Evolutionary conservation across 148 eudicot species (phyloP), one percentile per base, ranked within the genome.

Genomic region (Rhododendron mucronatum): DNA sequence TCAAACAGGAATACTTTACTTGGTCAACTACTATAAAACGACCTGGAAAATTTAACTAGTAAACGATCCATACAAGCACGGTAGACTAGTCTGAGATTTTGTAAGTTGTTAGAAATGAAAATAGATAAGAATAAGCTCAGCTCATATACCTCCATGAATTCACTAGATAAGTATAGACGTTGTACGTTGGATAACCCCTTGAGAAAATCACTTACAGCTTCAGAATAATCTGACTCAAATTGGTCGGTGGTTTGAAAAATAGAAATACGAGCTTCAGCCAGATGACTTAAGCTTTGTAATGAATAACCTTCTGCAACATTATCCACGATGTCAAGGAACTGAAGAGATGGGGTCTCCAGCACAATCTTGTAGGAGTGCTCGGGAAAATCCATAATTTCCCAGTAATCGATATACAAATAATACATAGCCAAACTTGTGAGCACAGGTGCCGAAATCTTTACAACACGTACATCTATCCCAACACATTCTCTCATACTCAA

Each of bases 261-360:
- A n/a, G 51, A 67, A 41, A 74, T 82, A 80, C 13, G 88, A 79
- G 76, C 84, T 86, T 67, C 21, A 18, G 3, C 63, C 2, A 57
- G 63, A 57, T 18, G 63, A 57, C 63, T 3, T 15, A 18, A 18
- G 63, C 21, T 18, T 55, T 57, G 55, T 15, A 57, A 4, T 57
- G 63, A 15, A 57, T 57, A 59, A 59, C n/a, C 9, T 59, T 2
- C 67, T 59, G 67, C 67, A 59, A 59, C 9, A 5, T 1, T 0
- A 20, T 59, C 67, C 1, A 1, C 1, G 7, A 21, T 59, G 5
- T 59, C 67, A 20, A 59, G 9, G 67, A 20, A 59, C 1, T 1
- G 67, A 59, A 59, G 67, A 16, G 67, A 26, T 59, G 67, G 67
- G 67, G 26, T 59, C 9, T 86, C 51, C 33, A 86, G 74, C 85